Base-by-base conservation (phyloP, 2,329 filamentous ascomycete genomes). In the Penicillium rolfsii region DNA sequence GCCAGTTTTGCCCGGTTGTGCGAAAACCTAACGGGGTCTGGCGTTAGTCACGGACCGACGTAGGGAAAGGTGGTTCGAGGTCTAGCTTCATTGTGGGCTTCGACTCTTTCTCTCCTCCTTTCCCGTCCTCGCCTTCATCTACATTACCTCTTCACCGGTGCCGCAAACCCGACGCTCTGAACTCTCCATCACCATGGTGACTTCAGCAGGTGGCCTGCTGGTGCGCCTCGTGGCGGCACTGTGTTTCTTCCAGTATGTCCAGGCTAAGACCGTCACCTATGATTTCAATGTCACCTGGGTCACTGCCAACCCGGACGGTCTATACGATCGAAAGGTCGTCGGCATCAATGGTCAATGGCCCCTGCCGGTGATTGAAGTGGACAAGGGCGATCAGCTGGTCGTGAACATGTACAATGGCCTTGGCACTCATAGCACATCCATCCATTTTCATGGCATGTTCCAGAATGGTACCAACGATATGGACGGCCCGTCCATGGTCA, bases 361-460 rank as follows among this genome's bases (percentile, higher is more conserved):
- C 0, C 84, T 91, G 0, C 91, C 91, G 5, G 75, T 90, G 48
- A 85, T 95, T 49, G 85, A 91, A 64, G 86, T 87, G 63, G 91
- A 90, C 65, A 87, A 90, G 64, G 90, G 89, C 22, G 91, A 95
- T 67, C 86, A 83, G 1, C 74, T 95, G 8, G 74, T 91, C 3
- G 85, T 93, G 46, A 85, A 90, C 35, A 81, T 92, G 54, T 78
- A 85, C 66, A 94, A 94, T 67, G 81, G 84, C 24, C 85, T 89
- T 0, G 79, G 80, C 12, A 90, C 92, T 65, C 74, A 84, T 66
- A 84, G 83, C 12, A 89, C 88, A 8, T 85, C 83, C 40, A 80
- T 93, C 5, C 91, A 94, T 71, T 93, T 90, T 73, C 91, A 94
- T 67, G 91, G 91, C 16, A 82, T 94, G 64, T 91, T 87, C 70